Base-by-base conservation (phyloP, 208 protist genomes). In the Wallacemonas sp. region DNA sequence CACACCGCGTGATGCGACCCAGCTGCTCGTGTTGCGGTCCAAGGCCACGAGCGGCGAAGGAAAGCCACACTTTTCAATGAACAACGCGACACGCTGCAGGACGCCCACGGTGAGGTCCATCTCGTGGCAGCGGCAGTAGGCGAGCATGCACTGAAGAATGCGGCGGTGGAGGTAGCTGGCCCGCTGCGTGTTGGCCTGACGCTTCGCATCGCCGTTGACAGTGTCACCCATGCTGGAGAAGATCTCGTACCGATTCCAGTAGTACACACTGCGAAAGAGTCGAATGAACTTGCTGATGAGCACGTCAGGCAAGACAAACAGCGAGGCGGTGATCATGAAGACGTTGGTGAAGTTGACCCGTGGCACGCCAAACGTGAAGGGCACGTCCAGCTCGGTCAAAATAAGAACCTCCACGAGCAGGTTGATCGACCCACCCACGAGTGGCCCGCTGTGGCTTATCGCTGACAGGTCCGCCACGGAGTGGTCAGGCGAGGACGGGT, bases 71-170 rank as follows among this genome's bases (percentile, higher is more conserved):
- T 56, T 63, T 33, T 69, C 69, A 17, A 81, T 58, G 65, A 90
- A 85, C 16, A 47, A 16, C 1, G 68, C 56, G 2, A 90, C 21
- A 19, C 81, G 80, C 41, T 85, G 71, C 24, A 90, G 55, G 16
- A 75, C 58, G n/a, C 61, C 14, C 3, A 78, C 41, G 0, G 74
- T 91, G 1, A 91, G 43, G 65, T 91, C 85, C 17, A 68, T 69
- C 58, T 87, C 78, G 68, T 91, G 81, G 47, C 68, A 75, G 34
- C 67, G 72, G 61, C 78, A 87, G 72, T 86, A 92, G 19, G 81
- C 78, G 1, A 73, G 64, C 23, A 92, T 72, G 56, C 80, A 86
- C 21, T 87, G 72, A 11, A 92, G 34, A 34, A 85, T 72, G 26
- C 85, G 78, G 16, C 71, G 64, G 47, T 76, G 71, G 11, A 92